These are phyloP conservation scores for Iris pallida DNA, from an alignment of 116 monocot genomes.

Conservation along the genomic window DNA sequence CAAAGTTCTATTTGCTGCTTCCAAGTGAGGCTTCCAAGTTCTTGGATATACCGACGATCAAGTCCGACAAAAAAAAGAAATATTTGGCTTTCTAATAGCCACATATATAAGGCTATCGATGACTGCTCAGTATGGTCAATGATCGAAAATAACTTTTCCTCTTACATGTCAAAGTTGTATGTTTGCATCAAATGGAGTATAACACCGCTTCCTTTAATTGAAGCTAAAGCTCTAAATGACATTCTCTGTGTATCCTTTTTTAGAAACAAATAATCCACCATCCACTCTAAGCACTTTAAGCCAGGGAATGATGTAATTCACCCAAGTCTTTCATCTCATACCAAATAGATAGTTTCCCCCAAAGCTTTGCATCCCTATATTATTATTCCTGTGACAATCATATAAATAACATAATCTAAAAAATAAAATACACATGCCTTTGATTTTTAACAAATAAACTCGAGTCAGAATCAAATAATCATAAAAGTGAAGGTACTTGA, in stretches of 20 bases:
- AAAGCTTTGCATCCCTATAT: conserved; percentile 1
- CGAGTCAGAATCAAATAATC: neutral
- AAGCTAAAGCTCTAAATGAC: neutral
- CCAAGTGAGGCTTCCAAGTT: too few species aligned
- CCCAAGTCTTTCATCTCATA: conserved; percentile 11
- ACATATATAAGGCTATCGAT: conserved; percentile 1
- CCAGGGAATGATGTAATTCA: neutral
- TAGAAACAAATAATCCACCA: neutral
- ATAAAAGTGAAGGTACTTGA: neutral
- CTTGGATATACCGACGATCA: neutral
- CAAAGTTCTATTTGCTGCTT: too few species aligned
- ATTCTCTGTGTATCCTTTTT: neutral
- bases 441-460: neutral
- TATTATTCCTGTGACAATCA: neutral
- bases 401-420: neutral
- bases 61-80: neutral
- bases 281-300: neutral
- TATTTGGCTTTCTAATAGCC: conserved; percentile 2
- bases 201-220: neutral
- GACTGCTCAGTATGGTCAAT: neutral
- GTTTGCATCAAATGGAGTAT: conserved; percentile 1
- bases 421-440: neutral
- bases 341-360: neutral
- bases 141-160: neutral
- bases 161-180: neutral